Conservation (phyloP, 2,329 filamentous ascomycete genomes). For the Fusarium continuum region DNA sequence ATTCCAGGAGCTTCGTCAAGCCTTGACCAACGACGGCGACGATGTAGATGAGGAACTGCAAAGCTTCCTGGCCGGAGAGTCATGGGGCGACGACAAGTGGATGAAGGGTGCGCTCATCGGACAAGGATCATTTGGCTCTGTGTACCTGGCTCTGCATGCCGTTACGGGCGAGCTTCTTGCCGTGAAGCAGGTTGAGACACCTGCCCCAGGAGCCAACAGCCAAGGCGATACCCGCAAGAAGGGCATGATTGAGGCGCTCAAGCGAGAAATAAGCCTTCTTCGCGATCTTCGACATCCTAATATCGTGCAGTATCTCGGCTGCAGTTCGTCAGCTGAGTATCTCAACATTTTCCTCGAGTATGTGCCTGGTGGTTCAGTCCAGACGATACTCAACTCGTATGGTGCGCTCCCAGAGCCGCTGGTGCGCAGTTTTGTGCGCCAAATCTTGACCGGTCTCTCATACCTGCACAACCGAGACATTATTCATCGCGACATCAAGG, state of each 20-base stretch:
- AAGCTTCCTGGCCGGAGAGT: slow-evolving; percentile 90
- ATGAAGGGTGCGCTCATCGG: slow-evolving; percentile 99
- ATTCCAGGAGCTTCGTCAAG: slow-evolving; percentile 83
- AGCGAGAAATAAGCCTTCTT: slow-evolving; percentile 93
- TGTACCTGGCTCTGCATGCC: slow-evolving; percentile 93
- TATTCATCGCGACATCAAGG: slow-evolving; percentile 98
- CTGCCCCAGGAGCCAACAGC: slow-evolving; percentile 78
- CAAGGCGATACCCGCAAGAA: slow-evolving; percentile 92
- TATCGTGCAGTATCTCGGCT: slow-evolving; percentile 97
- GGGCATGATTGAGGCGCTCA: slow-evolving; percentile 96
- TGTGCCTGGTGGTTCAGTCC: slow-evolving; percentile 95
- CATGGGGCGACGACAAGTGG: slow-evolving; percentile 97
- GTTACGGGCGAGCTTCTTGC: slow-evolving; percentile 97
- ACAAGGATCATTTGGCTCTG: slow-evolving; percentile 94
- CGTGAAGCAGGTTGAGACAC: slow-evolving; percentile 96
- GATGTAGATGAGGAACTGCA: slow-evolving; percentile 89
- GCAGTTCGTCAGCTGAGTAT: slow-evolving; percentile 87
- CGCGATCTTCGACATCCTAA: slow-evolving; percentile 95
- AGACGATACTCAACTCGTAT: slow-evolving; percentile 98
- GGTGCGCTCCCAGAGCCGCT: slow-evolving; percentile 92
- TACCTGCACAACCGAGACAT: slow-evolving; percentile 96
- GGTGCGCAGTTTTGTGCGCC: slow-evolving; percentile 94
- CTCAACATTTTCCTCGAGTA: slow-evolving; percentile 99
- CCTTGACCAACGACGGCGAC: slow-evolving; percentile 89
- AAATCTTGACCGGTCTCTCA: slow-evolving; percentile 90